Evolutionary conservation across 768 basidiomycete species (phyloP).

Genomic region (Tulasnella calospora): DNA sequence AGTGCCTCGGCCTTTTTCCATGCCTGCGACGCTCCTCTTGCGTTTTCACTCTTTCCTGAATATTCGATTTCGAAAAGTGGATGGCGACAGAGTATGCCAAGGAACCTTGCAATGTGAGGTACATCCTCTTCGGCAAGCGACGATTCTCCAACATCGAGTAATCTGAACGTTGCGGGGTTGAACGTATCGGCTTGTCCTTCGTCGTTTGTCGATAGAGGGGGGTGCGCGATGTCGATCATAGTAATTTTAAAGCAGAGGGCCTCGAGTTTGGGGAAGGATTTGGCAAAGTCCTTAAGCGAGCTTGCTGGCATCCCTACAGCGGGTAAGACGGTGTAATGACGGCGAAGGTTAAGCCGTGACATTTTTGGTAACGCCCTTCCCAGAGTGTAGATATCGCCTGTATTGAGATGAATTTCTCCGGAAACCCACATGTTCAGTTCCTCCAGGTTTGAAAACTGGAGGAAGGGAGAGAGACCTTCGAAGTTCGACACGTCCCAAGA

Average conservation of each 20-base stretch:
- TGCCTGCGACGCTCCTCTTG: not conserved
- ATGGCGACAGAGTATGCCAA: not conserved
- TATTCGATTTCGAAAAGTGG: not conserved
- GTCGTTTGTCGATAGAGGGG: not conserved
- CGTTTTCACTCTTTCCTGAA: not conserved
- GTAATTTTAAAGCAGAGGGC: not conserved
- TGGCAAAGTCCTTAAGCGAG: not conserved
- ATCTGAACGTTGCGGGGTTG: not conserved
- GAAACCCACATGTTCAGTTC: not conserved
- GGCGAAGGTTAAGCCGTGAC: not conserved
- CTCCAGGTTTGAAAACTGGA: not conserved
- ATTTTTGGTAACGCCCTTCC: not conserved
- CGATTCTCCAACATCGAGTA: not conserved
- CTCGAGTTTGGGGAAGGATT: not conserved
- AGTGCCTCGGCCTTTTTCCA: too few species aligned
- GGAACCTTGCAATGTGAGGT: not conserved
- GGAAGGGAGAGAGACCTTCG: not conserved
- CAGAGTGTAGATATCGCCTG: not conserved
- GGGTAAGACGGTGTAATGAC: not conserved
- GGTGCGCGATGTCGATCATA: not conserved
- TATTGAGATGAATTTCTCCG: not conserved
- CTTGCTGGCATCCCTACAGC: not conserved
- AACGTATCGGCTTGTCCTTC: not conserved
- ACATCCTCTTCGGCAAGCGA: not conserved
- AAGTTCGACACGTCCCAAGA: not conserved